phyloP scores from a whole-genome alignment of 2,329 filamentous ascomycete genomes.

The Fusarium praegraminearum region DNA sequence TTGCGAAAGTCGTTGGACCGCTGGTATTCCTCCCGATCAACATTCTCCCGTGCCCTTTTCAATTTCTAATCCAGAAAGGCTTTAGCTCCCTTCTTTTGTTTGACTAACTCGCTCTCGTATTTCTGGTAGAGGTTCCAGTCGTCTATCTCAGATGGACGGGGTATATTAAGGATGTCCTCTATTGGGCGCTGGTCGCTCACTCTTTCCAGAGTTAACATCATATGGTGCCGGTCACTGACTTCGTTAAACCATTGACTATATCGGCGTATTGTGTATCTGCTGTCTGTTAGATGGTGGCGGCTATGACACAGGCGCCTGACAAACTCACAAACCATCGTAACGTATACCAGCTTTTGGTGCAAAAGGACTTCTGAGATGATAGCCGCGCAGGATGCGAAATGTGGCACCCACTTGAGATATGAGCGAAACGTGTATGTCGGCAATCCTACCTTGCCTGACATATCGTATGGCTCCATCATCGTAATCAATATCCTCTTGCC shows the following conservation, averaged over 20 bases:
- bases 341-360: constrained; percentile 65
- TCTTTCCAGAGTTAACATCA: constrained; percentile 62
- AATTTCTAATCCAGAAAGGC: constrained; percentile 58
- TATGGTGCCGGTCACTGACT: constrained; percentile 54
- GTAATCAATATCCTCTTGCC: constrained; percentile 59
- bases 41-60: constrained; percentile 49
- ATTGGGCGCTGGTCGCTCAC: constrained; percentile 57
- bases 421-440: constrained; percentile 62
- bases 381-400: constrained; percentile 66
- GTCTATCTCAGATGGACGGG: constrained; percentile 66
- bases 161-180: constrained; percentile 58
- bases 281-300: constrained; percentile 7
- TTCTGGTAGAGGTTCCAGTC: constrained; percentile 66
- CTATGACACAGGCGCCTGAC: background rate
- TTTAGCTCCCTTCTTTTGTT: constrained; percentile 54
- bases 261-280: constrained; percentile 62
- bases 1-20: constrained; percentile 45
- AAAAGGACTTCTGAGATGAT: constrained; percentile 62
- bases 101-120: constrained; percentile 58
- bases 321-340: constrained; percentile 68
- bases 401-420: constrained; percentile 62
- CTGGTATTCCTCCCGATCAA: constrained; percentile 47
- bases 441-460: constrained; percentile 56
- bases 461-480: constrained; percentile 56
- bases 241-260: constrained; percentile 56